A percentile compares a stretch with the other conserved stretches of the same genome.
Conservation (phyloP, 1,284 basidiomycete genomes). For the Apiotrichum gracile region DNA sequence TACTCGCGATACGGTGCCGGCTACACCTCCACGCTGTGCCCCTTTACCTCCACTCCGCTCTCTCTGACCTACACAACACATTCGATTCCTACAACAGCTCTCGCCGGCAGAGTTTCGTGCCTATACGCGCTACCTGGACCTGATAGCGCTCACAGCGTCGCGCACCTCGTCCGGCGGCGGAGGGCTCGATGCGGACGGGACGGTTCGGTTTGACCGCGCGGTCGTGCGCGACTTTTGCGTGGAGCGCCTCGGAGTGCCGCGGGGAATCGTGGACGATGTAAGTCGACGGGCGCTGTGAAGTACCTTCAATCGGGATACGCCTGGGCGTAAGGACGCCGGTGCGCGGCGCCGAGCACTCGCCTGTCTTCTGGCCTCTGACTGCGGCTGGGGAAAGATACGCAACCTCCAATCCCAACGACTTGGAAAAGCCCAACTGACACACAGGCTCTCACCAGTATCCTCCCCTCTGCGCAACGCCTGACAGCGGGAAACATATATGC, state of each 20-base stretch:
- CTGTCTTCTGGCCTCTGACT: too few species aligned
- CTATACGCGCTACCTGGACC: slow-evolving; percentile 20
- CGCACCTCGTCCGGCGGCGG: neutral
- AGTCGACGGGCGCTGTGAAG: neutral
- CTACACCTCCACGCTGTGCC: neutral
- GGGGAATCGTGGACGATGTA: slow-evolving; percentile 16
- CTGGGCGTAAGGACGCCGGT: too few species aligned
- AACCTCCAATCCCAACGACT: too few species aligned
- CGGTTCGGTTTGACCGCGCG: slow-evolving; percentile 12
- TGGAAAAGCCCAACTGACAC: neutral
- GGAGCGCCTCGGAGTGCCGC: slow-evolving; percentile 10
- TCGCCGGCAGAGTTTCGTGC: slow-evolving; percentile 18
- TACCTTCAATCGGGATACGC: too few species aligned
- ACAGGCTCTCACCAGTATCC: slow-evolving; percentile 11
- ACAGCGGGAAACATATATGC: slow-evolving; percentile 17
- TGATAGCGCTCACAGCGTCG: slow-evolving; percentile 13
- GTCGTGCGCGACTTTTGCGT: slow-evolving; percentile 9
- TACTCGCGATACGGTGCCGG: neutral
- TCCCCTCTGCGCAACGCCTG: slow-evolving; percentile 1
- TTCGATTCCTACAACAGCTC: slow-evolving; percentile 7
- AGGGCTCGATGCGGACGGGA: slow-evolving; percentile 14
- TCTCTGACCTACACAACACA: neutral
- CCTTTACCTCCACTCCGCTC: neutral
- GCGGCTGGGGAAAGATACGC: too few species aligned
- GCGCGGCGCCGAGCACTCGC: too few species aligned